Evolutionary conservation across 441 rosid genomes (phyloP).

Genomic region (Hura crepitans): DNA sequence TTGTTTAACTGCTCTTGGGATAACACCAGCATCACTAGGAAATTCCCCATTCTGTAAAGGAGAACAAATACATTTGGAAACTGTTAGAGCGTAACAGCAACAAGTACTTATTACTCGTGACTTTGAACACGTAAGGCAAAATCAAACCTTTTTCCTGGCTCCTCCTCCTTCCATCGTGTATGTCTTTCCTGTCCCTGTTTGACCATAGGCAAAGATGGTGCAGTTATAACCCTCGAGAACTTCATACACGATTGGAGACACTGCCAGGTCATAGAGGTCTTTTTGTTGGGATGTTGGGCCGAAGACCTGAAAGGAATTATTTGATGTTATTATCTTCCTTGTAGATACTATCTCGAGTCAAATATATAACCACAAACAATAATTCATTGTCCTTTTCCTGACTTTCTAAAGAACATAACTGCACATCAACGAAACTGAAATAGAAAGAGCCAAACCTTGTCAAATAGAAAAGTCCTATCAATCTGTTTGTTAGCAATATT

Average conservation of each 20-base stretch:
- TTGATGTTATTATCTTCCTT: conserved; percentile 12
- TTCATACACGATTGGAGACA: conserved; percentile 89
- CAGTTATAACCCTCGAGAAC: conserved; percentile 98
- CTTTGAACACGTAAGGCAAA: conserved; percentile 1
- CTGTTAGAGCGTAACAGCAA: conserved; percentile 10
- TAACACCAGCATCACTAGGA: conserved; percentile 96
- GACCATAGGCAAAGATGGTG: conserved; percentile 98
- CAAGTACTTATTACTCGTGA: conserved; percentile 6
- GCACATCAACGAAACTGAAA: neutral
- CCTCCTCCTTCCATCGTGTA: conserved; percentile 99
- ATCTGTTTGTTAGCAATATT: conserved; percentile 93
- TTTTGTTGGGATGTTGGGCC: conserved; percentile 86
- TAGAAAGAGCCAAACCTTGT: conserved; percentile 53
- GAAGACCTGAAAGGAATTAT: conserved; percentile 56
- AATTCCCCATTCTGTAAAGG: conserved; percentile 85
- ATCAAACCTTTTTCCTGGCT: conserved; percentile 78
- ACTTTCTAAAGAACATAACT: neutral
- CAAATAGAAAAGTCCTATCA: conserved; percentile 88
- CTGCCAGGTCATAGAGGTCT: conserved; percentile 74
- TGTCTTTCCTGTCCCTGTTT: conserved; percentile 98
- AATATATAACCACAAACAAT: neutral
- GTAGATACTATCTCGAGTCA: neutral
- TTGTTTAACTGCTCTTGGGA: conserved; percentile 92
- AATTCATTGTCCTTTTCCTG: neutral
- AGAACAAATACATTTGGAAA: conserved; percentile 24